These are phyloP conservation scores for Boletus reticulatus DNA, from an alignment of 768 basidiomycete species.

Conservation along the genomic window DNA sequence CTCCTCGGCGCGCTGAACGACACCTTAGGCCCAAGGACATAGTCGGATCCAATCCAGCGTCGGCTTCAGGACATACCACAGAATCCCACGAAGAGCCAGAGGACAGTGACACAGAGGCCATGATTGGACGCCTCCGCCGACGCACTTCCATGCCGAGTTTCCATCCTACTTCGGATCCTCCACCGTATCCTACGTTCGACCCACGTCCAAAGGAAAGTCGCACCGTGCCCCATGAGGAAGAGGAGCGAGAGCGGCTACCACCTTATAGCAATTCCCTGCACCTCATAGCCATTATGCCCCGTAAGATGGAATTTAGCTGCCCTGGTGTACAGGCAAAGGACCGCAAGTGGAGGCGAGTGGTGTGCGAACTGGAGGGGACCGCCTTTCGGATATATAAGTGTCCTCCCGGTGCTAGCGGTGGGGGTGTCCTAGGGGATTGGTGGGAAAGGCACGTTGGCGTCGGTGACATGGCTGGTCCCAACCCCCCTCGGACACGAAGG, in stretches of 20 bases:
- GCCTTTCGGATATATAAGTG: slow-evolving; percentile 72
- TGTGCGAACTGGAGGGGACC: slow-evolving; percentile 94
- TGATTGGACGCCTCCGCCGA: slow-evolving; percentile 44
- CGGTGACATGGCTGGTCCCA: slow-evolving; percentile 48
- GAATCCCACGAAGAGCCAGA: slow-evolving; percentile 15
- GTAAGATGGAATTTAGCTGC: slow-evolving; percentile 88
- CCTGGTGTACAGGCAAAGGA: slow-evolving; percentile 89
- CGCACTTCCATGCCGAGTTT: slow-evolving; percentile 75
- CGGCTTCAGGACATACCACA: slow-evolving; percentile 9
- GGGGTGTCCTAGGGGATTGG: slow-evolving; percentile 64
- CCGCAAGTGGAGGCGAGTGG: slow-evolving; percentile 85
- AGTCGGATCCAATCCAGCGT: slow-evolving; percentile 6
- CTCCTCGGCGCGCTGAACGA: slow-evolving; percentile 30
- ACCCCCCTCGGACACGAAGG: slow-evolving; percentile 25
- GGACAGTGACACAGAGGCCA: slow-evolving; percentile 25
- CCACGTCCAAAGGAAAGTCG: slow-evolving; percentile 25
- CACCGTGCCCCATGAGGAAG: slow-evolving; percentile 62
- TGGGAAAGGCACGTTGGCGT: slow-evolving; percentile 78
- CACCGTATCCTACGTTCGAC: slow-evolving; percentile 60
- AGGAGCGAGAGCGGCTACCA: slow-evolving; percentile 80
- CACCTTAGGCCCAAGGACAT: slow-evolving; percentile 18
- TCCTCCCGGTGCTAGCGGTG: slow-evolving; percentile 40
- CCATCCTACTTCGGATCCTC: slow-evolving; percentile 55
- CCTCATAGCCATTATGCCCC: slow-evolving; percentile 76
- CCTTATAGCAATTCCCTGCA: slow-evolving; percentile 79